phyloP scores from a whole-genome alignment of 1,284 basidiomycete genomes.

The Pterulicium gracile region DNA sequence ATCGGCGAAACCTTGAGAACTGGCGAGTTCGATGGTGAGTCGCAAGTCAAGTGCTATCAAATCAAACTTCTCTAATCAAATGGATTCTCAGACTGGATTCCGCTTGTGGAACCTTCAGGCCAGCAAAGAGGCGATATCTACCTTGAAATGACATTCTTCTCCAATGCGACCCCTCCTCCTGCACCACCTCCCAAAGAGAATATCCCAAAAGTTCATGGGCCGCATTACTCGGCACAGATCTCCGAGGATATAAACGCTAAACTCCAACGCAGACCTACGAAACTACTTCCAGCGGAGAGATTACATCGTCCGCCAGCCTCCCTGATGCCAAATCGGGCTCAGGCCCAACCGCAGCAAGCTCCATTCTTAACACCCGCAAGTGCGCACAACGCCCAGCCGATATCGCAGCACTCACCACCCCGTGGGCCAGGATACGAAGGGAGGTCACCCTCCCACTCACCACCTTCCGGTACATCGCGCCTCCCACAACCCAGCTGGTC shows the following conservation, averaged over 20 bases:
- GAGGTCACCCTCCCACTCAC: slow-evolving; percentile 3
- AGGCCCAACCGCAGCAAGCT: slow-evolving; percentile 5
- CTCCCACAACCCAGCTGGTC: neutral
- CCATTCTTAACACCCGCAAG: no score
- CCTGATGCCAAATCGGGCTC: slow-evolving; percentile 2
- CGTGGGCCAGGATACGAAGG: neutral
- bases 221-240: slow-evolving; percentile 8
- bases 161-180: slow-evolving; percentile 43
- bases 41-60: slow-evolving; percentile 1
- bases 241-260: slow-evolving; percentile 7
- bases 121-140: slow-evolving; percentile 59
- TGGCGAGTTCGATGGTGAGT: slow-evolving; percentile 69
- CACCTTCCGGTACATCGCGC: slow-evolving; percentile 1
- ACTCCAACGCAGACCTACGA: slow-evolving; percentile 26
- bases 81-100: slow-evolving; percentile 53
- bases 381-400: no score
- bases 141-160: slow-evolving; percentile 70
- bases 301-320: slow-evolving; percentile 21
- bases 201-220: slow-evolving; percentile 6
- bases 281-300: slow-evolving; percentile 32
- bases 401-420: neutral
- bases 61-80: no score
- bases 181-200: slow-evolving; percentile 14
- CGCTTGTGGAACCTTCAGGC: slow-evolving; percentile 37
- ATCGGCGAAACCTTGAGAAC: slow-evolving; percentile 54